phyloP scores from a whole-genome alignment of 495 filamentous ascomycete species.

The Choiromyces venosus region DNA sequence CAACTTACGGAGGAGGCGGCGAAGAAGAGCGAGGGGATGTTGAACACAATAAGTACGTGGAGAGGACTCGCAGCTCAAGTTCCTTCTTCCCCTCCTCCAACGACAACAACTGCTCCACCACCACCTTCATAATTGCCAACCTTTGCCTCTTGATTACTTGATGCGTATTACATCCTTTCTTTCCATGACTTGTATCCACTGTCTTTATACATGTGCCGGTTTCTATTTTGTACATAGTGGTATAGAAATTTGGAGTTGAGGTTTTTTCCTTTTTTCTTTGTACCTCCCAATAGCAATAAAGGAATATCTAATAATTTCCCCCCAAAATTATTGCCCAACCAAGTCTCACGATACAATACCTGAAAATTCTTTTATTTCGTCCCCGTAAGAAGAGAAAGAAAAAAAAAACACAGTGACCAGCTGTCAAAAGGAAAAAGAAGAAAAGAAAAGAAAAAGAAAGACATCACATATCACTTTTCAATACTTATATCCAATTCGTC shows the following conservation, averaged over 20 bases:
- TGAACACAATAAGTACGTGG: conserved; percentile 29
- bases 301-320: not conserved
- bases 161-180: not conserved
- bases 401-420: not conserved
- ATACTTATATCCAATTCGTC: conserved; percentile 16
- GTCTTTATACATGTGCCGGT: not conserved
- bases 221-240: not conserved
- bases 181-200: not conserved
- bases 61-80: conserved; percentile 21
- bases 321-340: not conserved
- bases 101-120: not conserved
- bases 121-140: too few species aligned
- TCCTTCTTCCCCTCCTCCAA: too few species aligned
- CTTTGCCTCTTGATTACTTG: not conserved
- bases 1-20: conserved; percentile 50
- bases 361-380: not conserved
- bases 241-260: not conserved
- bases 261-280: not conserved
- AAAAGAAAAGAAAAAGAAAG: not conserved
- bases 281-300: not conserved
- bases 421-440: not conserved
- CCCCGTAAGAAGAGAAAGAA: not conserved
- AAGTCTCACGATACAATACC: not conserved
- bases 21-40: conserved; percentile 33
- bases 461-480: not conserved